Base-by-base conservation (phyloP, 805 yeast species). In the Zygosaccharomyces rouxii region DNA sequence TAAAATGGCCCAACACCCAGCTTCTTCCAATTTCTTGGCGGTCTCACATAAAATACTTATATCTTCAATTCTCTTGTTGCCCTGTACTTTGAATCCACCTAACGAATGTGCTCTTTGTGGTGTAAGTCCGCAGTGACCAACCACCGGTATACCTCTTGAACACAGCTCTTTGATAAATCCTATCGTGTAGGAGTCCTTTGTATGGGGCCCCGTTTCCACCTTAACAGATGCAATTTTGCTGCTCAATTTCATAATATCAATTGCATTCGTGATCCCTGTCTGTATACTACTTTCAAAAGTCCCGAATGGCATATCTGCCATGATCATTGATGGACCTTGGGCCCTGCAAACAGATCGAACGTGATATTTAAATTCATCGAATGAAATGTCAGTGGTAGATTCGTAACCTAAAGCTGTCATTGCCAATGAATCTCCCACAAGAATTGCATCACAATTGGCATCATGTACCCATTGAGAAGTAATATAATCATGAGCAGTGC, bases 261-360 rank as follows among this genome's bases (percentile, higher is more conserved):
- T 77, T 0, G 87, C 92, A 54, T 89, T 86, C 55, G 62, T 87
- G 2, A 86, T 64, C 1, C 96, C 96, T 53, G 83, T 78, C 16
- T 75, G 74, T 0, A 75, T 66, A 2, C 85, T 76, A 1, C 73
- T 58, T 63, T 92, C 98, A 63, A 80, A 90, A 0, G 86, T 70
- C 0, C 98, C 98, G 69, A 86, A 90, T 2, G 98, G 96, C 59
- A 94, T 68, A 64, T 92, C 99, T 0, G 86, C 94, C 4, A 92
- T 76, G 5, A 90, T 59, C 52, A 87, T 79, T 29, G 94, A 81
- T 14, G 76, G 59, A 2, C 74, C 64, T 29, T 80, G 77, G 0
- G 94, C 96, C 26, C 97, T 71, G 11, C 80, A 65, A 1, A 89
- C 95, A 0, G 97, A 84, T 46, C 76, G 73, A 35, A 85, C 82